Percentiles rank a stretch among this genome's conserved stretches.
phyloP scores from a whole-genome alignment of 305 asterid genomes.

The Stenogyne calaminthoides region DNA sequence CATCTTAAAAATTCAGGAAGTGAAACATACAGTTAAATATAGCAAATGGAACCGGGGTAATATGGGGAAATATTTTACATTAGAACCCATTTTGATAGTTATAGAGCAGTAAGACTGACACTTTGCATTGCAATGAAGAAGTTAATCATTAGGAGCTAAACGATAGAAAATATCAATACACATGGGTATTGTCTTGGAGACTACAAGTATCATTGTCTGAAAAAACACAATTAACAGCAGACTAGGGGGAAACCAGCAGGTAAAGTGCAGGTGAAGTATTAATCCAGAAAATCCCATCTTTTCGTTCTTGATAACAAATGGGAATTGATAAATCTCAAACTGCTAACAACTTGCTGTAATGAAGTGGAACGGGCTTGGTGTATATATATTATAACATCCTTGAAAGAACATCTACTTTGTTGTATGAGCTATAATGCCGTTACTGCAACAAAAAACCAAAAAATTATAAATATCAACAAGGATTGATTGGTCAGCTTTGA shows the following conservation, averaged over 20 bases:
- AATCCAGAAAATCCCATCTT: conserved; percentile 21
- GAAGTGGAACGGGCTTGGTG: neutral
- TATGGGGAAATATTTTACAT: no score
- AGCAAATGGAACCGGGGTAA: no score
- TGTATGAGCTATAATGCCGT: conserved; percentile 11
- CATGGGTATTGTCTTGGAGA: neutral
- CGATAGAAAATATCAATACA: conserved; percentile 9
- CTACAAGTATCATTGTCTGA: neutral
- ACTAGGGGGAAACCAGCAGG: conserved; percentile 1
- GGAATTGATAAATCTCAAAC: conserved; percentile 13
- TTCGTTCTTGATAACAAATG: conserved; percentile 10
- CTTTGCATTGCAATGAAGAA: no score
- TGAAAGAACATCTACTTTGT: conserved; percentile 13
- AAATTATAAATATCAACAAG: neutral
- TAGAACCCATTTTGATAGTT: no score
- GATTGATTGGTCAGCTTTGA: neutral
- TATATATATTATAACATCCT: neutral
- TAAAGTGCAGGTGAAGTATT: conserved; percentile 9
- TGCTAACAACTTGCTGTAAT: conserved; percentile 20
- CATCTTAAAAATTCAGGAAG: no score
- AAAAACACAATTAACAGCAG: conserved; percentile 14
- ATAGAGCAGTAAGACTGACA: no score
- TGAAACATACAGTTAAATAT: no score
- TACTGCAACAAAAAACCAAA: conserved; percentile 26
- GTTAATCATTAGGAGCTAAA: neutral